phyloP scores from a whole-genome alignment of 805 yeast species.

The Wickerhamomyces pijperi region DNA sequence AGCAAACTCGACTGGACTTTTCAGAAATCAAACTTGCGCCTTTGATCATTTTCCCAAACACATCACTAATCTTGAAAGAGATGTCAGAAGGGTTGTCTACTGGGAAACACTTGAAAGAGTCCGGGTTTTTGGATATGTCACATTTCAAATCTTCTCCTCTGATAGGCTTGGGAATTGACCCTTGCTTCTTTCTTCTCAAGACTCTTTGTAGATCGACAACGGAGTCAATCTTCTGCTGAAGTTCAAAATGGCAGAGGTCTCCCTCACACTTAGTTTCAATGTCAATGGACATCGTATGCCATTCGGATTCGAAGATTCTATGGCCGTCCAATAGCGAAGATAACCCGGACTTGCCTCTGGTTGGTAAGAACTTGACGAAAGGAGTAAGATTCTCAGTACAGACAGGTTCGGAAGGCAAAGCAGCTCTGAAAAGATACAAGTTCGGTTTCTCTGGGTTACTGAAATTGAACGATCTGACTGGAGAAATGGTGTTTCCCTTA shows the following conservation, averaged over 20 bases:
- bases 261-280: constrained; percentile 43
- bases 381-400: constrained; percentile 97
- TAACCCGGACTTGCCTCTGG: constrained; percentile 84
- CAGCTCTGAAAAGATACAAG: constrained; percentile 60
- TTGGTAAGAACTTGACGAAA: constrained; percentile 77
- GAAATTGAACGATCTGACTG: constrained; percentile 28
- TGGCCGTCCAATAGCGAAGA: constrained; percentile 84
- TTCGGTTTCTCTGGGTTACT: no score
- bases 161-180: constrained; percentile 74
- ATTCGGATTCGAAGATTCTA: constrained; percentile 76
- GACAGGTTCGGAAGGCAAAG: constrained; percentile 88
- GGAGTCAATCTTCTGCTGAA: constrained; percentile 60
- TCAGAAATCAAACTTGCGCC: constrained; percentile 55
- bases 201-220: constrained; percentile 64
- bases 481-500: constrained; percentile 62
- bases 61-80: constrained; percentile 42
- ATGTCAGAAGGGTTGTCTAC: constrained; percentile 35
- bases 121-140: constrained; percentile 48
- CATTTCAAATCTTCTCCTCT: constrained; percentile 65
- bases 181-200: constrained; percentile 40
- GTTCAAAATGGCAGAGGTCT: constrained; percentile 32
- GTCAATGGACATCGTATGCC: constrained; percentile 93
- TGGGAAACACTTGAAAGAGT: constrained; percentile 73
- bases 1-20: constrained; percentile 30
- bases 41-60: constrained; percentile 59